These are phyloP conservation scores for Verticillium isaacii DNA, from an alignment of 2,329 filamentous ascomycete genomes.

Conservation along the genomic window DNA sequence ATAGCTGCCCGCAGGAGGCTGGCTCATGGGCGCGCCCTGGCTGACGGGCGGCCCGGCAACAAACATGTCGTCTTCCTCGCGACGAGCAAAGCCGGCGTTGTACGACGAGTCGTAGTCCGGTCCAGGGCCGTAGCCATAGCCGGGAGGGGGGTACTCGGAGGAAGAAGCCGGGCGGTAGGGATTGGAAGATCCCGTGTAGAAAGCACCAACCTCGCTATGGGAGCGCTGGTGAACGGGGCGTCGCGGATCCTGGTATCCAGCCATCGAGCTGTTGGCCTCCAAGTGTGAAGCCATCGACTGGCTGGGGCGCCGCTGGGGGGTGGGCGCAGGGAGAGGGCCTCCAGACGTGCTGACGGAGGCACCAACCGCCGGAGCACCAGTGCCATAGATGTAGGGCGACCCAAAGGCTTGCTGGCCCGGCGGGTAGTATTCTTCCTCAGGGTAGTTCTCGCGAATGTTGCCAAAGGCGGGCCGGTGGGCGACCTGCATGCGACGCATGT, in stretches of 20 bases:
- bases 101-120: constrained; percentile 12
- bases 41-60: neutral
- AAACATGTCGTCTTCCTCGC: constrained; percentile 5
- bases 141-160: constrained; percentile 7
- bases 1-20: constrained; percentile 11
- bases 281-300: constrained; percentile 15
- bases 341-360: constrained; percentile 7
- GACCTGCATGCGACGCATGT: constrained; percentile 8
- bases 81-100: constrained; percentile 11
- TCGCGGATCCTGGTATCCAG: constrained; percentile 13
- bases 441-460: constrained; percentile 26
- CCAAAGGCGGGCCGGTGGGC: constrained; percentile 25
- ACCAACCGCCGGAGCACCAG: neutral
- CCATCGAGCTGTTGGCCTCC: constrained; percentile 12
- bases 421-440: constrained; percentile 21
- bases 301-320: constrained; percentile 15
- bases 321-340: constrained; percentile 16
- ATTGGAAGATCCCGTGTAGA: constrained; percentile 10
- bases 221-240: constrained; percentile 22
- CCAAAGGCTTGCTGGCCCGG: constrained; percentile 5
- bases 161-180: constrained; percentile 14
- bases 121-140: constrained; percentile 8
- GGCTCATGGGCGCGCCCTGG: constrained; percentile 3
- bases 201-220: constrained; percentile 18
- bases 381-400: neutral